Base-by-base conservation (phyloP, 495 filamentous ascomycete species). In the Sporormia fimetaria region DNA sequence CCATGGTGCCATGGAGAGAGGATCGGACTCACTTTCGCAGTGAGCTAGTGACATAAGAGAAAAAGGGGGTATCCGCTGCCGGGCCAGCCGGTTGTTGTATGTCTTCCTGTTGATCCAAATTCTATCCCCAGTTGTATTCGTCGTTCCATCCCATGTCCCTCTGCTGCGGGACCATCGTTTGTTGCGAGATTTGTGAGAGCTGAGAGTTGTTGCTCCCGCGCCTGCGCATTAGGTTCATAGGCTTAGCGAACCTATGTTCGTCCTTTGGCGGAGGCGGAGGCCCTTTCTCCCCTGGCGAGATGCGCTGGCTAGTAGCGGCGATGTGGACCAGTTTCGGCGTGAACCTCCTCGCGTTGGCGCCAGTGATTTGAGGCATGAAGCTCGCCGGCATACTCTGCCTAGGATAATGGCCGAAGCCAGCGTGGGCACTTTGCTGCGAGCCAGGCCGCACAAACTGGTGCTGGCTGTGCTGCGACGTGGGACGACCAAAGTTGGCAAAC, bases 1-100 rank as follows among this genome's bases (percentile, higher is more conserved):
- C 34, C 45, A 49, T 20, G 22, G 8, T 16, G 26, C 17, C 6
- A 23, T 11, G n/a, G 17, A n/a, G n/a, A 11, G 46, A 49, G 46
- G 46, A 33, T 49, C 46, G 46, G 46, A 33, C 43, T 49, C 46
- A 49, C 46, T 49, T 49, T 49, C 38, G 43, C 46, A 49, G 46
- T 49, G 46, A 48, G 39, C 33, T 43, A 25, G 27, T 14, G 17
- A 22, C 10, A 22, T 8, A 28, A 11, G 8, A 36, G 28, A 28
- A 34, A 24, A 22, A 42, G 29, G 16, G 18, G 11, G n/a, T 35
- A 28, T 23, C 18, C n/a, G n/a, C 25, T 33, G 39, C 24, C 33
- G 31, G 46, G 16, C 45, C 45, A 32, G 46, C 46, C 46, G 33
- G 46, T 29, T 45, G 20, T 9, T 7, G 24, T 29, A 24, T 16